Evolutionary conservation across 2,329 filamentous ascomycete genomes (phyloP).

Genomic region (Ophiostoma ips): DNA sequence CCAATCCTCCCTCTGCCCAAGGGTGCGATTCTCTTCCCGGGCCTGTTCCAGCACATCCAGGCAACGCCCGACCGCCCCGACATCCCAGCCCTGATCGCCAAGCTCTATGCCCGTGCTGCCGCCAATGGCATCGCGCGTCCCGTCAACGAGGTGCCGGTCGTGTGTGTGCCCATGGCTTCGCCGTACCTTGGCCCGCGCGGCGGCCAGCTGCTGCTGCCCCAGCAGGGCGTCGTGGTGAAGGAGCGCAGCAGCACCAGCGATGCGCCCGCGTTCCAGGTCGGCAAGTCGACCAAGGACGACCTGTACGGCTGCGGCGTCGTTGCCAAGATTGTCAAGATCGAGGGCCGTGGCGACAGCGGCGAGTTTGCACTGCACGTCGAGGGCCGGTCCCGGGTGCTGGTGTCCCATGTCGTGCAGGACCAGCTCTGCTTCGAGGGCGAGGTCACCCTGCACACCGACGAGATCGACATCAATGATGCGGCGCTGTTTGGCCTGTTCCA

Average conservation of each 20-base stretch:
- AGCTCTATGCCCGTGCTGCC: conserved; percentile 64
- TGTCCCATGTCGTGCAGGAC: conserved; percentile 48
- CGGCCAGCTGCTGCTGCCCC: conserved; percentile 56
- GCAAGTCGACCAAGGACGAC: conserved; percentile 51
- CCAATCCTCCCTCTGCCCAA: conserved; percentile 73
- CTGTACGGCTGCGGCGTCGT: conserved; percentile 74
- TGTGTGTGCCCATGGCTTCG: conserved; percentile 74
- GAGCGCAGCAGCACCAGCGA: conserved; percentile 29
- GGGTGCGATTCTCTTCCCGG: conserved; percentile 71
- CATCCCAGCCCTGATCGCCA: conserved; percentile 74
- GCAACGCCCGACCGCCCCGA: conserved; percentile 70
- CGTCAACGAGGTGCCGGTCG: conserved; percentile 59
- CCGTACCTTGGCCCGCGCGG: conserved; percentile 60
- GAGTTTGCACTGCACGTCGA: conserved; percentile 80
- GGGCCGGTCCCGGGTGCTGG: conserved; percentile 47
- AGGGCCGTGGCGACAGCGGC: conserved; percentile 57
- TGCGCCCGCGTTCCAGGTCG: conserved; percentile 38
- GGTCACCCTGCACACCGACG: conserved; percentile 57
- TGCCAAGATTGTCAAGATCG: conserved; percentile 64
- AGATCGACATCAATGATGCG: conserved; percentile 34
- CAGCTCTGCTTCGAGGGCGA: conserved; percentile 70
- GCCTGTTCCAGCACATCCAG: conserved; percentile 70
- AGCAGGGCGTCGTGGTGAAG: conserved; percentile 28
- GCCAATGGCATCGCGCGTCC: conserved; percentile 46
- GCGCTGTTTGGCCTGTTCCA: conserved; percentile 59